phyloP scores from a whole-genome alignment of 768 basidiomycete genomes.

The Macrolepiota dolichaula region DNA sequence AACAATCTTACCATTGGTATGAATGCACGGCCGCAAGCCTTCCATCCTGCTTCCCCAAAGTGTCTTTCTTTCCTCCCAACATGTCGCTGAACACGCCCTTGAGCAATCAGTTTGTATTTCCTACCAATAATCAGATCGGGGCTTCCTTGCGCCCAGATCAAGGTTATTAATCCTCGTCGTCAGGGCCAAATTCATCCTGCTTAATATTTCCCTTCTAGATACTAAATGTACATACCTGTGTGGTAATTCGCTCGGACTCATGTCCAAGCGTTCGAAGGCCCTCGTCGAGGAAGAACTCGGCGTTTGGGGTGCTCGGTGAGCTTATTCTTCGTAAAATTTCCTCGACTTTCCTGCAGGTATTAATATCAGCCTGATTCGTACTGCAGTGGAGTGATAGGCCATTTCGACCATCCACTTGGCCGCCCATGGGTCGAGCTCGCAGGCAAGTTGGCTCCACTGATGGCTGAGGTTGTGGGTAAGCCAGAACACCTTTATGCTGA shows the following conservation, averaged over 20 bases:
- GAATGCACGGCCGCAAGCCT: not conserved
- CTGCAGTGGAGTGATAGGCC: slow-evolving; percentile 78
- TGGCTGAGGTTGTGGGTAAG: slow-evolving; percentile 84
- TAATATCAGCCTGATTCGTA: slow-evolving; percentile 6
- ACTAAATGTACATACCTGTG: slow-evolving; percentile 78
- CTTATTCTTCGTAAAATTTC: slow-evolving; percentile 4
- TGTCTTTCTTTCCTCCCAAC: slow-evolving; percentile 8
- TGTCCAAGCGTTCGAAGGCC: slow-evolving; percentile 68
- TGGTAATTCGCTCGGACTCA: slow-evolving; percentile 90
- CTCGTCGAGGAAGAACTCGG: slow-evolving; percentile 80
- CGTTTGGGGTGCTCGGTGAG: slow-evolving; percentile 76
- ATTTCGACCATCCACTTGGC: slow-evolving; percentile 83
- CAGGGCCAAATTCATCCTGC: slow-evolving; percentile 4
- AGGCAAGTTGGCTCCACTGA: slow-evolving; percentile 64
- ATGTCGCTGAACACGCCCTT: slow-evolving; percentile 33
- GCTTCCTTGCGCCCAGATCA: slow-evolving; percentile 34
- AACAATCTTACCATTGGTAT: not conserved
- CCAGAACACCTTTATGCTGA: slow-evolving; percentile 12
- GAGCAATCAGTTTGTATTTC: slow-evolving; percentile 53
- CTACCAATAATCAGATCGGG: slow-evolving; percentile 49
- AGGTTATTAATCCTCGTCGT: slow-evolving; percentile 25
- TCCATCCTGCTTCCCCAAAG: not conserved
- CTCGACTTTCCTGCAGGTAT: not conserved
- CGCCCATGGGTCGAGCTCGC: slow-evolving; percentile 83
- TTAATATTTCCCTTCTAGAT: slow-evolving; percentile 29